phyloP scores from a whole-genome alignment of 2,329 filamentous ascomycete genomes.

The Claviceps lovelessii region DNA sequence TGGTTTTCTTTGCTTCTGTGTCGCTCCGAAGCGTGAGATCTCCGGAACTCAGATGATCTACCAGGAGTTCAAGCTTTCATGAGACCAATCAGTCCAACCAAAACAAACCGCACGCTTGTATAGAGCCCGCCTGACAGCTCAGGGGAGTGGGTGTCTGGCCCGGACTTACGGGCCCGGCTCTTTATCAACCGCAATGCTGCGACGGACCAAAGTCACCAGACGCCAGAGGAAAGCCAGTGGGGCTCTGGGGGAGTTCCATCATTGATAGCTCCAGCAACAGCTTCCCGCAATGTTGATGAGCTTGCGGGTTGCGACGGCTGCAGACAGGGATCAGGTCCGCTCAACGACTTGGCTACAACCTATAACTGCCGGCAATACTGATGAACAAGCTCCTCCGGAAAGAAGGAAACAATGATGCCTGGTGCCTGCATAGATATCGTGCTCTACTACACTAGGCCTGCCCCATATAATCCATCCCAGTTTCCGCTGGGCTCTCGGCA shows the following conservation, averaged over 20 bases:
- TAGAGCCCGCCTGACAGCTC: background rate
- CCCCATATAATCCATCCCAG: background rate
- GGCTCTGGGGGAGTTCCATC: background rate
- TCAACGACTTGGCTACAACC: background rate
- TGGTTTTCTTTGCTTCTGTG: background rate
- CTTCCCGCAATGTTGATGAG: background rate
- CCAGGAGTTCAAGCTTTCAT: too few species aligned
- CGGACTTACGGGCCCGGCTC: background rate
- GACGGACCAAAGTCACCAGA: background rate
- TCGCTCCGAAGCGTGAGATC: background rate
- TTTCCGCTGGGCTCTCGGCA: background rate
- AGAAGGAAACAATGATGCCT: background rate
- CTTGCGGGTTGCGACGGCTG: slow-evolving; percentile 5
- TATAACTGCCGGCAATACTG: background rate
- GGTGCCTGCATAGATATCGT: background rate
- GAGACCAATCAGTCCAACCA: too few species aligned
- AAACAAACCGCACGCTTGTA: background rate
- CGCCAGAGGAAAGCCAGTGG: background rate
- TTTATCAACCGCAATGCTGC: background rate
- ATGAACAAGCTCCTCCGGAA: background rate
- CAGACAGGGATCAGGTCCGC: slow-evolving; percentile 1
- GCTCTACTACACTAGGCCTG: background rate
- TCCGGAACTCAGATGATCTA: background rate
- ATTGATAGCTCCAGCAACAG: background rate
- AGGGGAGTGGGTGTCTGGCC: background rate